Evolutionary conservation across 148 eudicot species (phyloP), one percentile per base, ranked within the genome.

Genomic region (Talinum fruticosum): DNA sequence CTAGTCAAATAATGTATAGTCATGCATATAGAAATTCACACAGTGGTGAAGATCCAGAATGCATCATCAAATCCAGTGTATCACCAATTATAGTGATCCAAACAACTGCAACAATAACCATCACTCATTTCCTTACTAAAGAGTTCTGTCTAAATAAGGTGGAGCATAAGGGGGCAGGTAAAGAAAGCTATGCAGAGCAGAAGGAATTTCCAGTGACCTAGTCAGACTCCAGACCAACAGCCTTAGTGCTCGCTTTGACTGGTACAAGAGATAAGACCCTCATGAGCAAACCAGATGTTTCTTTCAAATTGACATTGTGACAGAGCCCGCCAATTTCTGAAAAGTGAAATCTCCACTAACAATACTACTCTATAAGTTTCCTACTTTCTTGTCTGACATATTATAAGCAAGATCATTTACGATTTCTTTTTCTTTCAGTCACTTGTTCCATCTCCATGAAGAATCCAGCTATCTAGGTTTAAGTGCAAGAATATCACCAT

Each of bases 91-190:
- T 24, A 59, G 24, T 62, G 33, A 62, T 28, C 69, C 53, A 72
- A 34, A 57, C 21, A 78, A 69, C 21, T 26, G 19, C 24, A 26
- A 53, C 14, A 78, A 33, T 36, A 78, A 62, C n/a, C 53, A 47
- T 1, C 33, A 62, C 70, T 19, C 54, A 59, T 14, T 14, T 5
- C 54, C 32, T 62, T 28, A 30, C 16, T 66, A 69, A 73, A 45
- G 72, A 5, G 2, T 44, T 36, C 72, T 38, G 5, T 34, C 41
- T 3, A 19, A 21, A 69, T 15, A 36, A 69, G 45, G 49, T 51
- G 66, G 30, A 18, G 16, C 30, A 62, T 62, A 26, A 28, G 33
- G 32, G 33, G 66, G 13, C 33, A 62, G 6, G 66, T 26, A 13
- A 62, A 16, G 33, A 62, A 62, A 62, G 18, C 66, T 59, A 62